phyloP scores from a whole-genome alignment of 108 stramenopile species.

The Stephanodiscus triporus region DNA sequence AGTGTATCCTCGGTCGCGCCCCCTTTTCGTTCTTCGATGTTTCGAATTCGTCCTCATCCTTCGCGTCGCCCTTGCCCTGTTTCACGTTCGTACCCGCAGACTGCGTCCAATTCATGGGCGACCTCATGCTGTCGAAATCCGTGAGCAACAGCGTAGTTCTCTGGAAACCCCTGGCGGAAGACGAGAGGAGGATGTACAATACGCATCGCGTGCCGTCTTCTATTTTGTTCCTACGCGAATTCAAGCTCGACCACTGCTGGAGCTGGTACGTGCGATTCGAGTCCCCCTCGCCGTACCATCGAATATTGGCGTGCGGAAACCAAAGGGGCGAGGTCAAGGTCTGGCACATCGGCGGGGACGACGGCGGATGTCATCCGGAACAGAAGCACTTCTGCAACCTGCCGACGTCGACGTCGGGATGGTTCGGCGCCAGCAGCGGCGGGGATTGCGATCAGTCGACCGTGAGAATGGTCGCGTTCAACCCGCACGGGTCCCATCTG shows the following conservation, averaged over 20 bases:
- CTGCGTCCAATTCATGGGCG: slow-evolving; percentile 80
- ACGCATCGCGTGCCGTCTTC: slow-evolving; percentile 26
- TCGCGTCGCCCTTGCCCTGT: not conserved
- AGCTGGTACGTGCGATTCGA: slow-evolving; percentile 79
- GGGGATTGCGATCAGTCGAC: slow-evolving; percentile 20
- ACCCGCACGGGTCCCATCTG: slow-evolving; percentile 52
- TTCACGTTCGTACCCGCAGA: slow-evolving; percentile 38
- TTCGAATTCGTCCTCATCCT: not conserved
- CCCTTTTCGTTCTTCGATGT: not conserved
- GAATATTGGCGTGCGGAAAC: slow-evolving; percentile 74
- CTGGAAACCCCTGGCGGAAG: slow-evolving; percentile 72
- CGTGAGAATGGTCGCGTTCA: slow-evolving; percentile 69
- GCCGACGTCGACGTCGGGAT: slow-evolving; percentile 1
- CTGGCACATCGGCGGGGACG: slow-evolving; percentile 55
- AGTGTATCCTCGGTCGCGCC: too few relatives aligned
- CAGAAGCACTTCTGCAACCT: slow-evolving; percentile 43
- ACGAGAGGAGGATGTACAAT: slow-evolving; percentile 12
- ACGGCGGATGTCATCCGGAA: slow-evolving; percentile 30
- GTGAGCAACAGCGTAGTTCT: slow-evolving; percentile 65
- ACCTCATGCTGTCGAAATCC: slow-evolving; percentile 80
- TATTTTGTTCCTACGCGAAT: slow-evolving; percentile 47
- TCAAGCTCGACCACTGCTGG: slow-evolving; percentile 40
- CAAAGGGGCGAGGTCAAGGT: slow-evolving; percentile 64
- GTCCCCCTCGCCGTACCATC: slow-evolving; percentile 37
- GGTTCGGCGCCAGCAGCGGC: not conserved